Evolutionary conservation across 305 asterid genomes (phyloP), one percentile per base, ranked within the genome.

Genomic region (Salvia sclarea): DNA sequence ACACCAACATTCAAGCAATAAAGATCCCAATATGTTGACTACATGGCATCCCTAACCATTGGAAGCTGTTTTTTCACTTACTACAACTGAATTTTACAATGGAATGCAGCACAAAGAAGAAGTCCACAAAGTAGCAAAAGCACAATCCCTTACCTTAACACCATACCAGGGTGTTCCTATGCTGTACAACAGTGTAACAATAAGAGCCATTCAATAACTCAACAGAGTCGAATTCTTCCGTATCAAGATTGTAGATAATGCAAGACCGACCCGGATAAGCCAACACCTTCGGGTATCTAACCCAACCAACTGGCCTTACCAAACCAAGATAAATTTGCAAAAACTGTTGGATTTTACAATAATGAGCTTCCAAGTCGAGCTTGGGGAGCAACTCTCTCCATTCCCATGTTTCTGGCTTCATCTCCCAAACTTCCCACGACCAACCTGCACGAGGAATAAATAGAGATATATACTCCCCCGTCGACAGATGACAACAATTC

Each of bases 391-490:
- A 2, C 44, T 57, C 8, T 33, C 64, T 57, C 64, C 44, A 57
- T 16, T 57, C 64, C 43, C 33, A 0, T 25, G 30, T 25, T 25
- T 25, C 56, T 11, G 44, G 13, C 16, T 14, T 30, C 62, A 58
- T 33, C 64, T 35, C 64, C 64, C 64, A 58, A 33, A 58, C 9
- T 8, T 17, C 28, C 64, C 64, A 58, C 24, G 0, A n/a, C 1
- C 2, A 8, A 8, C 17, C 17, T 58, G 3, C 7, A 31, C 17
- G 3, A 2, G 7, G 0, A 58, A 9, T 2, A 25, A 58, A 58
- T 5, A 58, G 64, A 14, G 48, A 8, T 8, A 58, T 3, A 17
- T 30, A 14, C 64, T 16, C 35, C 38, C 40, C 61, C 6, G 61
- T 55, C 30, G 61, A 28, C 16, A 22, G 17, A 53, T 22, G 22